Percentiles rank a stretch among this genome's conserved stretches.
Evolutionary conservation across 164 flowering plant genomes (phyloP).

Genomic region (Nelumbo lutea): DNA sequence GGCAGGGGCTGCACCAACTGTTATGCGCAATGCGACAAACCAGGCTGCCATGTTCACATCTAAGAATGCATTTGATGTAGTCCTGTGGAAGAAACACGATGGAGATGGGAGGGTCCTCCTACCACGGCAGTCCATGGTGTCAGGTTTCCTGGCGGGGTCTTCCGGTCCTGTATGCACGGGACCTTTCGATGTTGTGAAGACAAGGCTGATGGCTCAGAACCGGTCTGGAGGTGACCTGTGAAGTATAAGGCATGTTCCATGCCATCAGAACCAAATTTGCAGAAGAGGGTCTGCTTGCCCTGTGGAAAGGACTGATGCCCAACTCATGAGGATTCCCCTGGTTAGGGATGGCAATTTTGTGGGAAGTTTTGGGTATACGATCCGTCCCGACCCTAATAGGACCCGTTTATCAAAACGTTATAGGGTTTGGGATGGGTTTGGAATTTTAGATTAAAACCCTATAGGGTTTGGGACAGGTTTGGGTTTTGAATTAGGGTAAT

Average conservation of each 20-base stretch:
- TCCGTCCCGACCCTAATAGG: too few species aligned
- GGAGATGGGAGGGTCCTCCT: constrained; percentile 84
- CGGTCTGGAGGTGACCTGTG: constrained; percentile 43
- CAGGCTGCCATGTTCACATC: constrained; percentile 98
- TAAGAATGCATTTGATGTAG: constrained; percentile 69
- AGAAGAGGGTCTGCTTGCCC: constrained; percentile 81
- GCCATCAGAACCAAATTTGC: constrained; percentile 76
- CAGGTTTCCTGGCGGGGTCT: constrained; percentile 97
- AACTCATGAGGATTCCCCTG: constrained; percentile 83
- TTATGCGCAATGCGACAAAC: constrained; percentile 97
- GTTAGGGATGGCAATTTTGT: too few species aligned
- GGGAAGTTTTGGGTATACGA: too few species aligned
- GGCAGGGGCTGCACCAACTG: constrained; percentile 97
- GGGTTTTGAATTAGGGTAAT: too few species aligned
- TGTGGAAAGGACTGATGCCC: constrained; percentile 95
- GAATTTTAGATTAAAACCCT: too few species aligned
- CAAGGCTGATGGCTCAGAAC: constrained; percentile 94
- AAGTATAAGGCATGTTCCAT: constrained; percentile 95
- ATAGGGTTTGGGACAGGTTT: too few species aligned
- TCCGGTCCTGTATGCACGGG: constrained; percentile 96
- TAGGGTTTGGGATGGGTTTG: too few species aligned
- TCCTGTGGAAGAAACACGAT: constrained; percentile 90
- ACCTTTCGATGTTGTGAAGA: constrained; percentile 96
- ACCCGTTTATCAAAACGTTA: too few species aligned
- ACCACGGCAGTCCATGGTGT: constrained; percentile 98